Base-by-base conservation (phyloP, 2,329 filamentous ascomycete species). In the Tolypocladium album region DNA sequence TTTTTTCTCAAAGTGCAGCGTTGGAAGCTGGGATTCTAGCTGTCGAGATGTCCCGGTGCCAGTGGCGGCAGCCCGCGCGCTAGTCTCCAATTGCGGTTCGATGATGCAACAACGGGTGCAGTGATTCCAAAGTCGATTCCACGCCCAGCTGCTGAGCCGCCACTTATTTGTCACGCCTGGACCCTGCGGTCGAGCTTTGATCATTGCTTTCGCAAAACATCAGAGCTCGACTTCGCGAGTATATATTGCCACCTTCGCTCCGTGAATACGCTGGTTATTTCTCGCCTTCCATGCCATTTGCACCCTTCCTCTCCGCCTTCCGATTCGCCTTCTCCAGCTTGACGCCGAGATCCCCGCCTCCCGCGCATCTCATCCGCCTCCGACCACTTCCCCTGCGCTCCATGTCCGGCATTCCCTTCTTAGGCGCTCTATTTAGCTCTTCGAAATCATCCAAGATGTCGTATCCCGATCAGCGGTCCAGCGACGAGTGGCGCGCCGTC, bases 401-500 rank as follows among this genome's bases (percentile, higher is more conserved):
- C 67, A 91, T 93, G 84, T 87, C 90, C 58, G 82, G 82, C 1
- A 88, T 96, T 68, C 88, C 92, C 1, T 90, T 96, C 66, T 69
- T 96, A 43, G 81, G 89, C 66, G 85, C 87, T 60, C 77, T 96
- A 2, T 96, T 96, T 69, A 81, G 82, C 61, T 82, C 86, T 50
- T 78, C 79, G 43, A 75, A 78, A 60, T 78, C 79, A 58, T 78
- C 75, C 64, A 82, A 82, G 59, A 90, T 88, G 80, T 82, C 85
- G 52, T 92, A 88, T 68, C 90, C 94, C n/a, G 84, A 94, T 58
- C 77, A 94, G 72, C 90, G 92, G 74, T 83, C 79, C 45, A 82
- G 92, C 27, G 84, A 90, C 60, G 92, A 97, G 77, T 99, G 94
- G 94, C 88, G 86, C 65, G 89, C 93, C 11, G 84, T 96, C 61